phyloP scores from a whole-genome alignment of 2,329 filamentous ascomycete species.

The Fusarium lyarnte region DNA sequence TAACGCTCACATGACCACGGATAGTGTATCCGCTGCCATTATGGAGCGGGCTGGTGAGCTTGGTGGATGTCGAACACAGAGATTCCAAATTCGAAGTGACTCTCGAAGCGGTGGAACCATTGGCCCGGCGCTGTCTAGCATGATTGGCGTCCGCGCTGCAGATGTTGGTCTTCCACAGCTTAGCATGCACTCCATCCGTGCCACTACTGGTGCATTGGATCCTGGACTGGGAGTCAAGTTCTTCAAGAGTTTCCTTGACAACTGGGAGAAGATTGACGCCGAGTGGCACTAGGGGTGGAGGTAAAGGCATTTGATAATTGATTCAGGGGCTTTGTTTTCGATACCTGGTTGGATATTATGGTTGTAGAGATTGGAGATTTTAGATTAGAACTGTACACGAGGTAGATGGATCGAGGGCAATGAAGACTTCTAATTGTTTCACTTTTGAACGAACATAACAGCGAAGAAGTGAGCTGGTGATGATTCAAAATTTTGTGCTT shows the following conservation, averaged over 20 bases:
- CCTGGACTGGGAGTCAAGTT: conserved; percentile 88
- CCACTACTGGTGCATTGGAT: conserved; percentile 85
- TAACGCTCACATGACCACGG: conserved; percentile 97
- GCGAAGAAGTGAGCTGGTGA: neutral
- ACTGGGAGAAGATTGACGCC: conserved; percentile 83
- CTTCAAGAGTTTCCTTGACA: conserved; percentile 89
- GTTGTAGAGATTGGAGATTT: conserved; percentile 1
- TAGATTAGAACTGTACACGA: conserved; percentile 4
- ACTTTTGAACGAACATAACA: neutral
- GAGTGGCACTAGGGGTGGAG: conserved; percentile 68
- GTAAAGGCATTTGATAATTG: conserved; percentile 11
- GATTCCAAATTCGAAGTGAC: conserved; percentile 97
- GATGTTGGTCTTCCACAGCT: conserved; percentile 92
- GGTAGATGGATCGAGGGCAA: conserved; percentile 5
- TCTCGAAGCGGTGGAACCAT: conserved; percentile 89
- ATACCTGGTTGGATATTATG: conserved; percentile 20
- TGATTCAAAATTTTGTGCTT: no score
- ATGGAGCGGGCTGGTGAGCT: conserved; percentile 82
- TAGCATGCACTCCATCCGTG: conserved; percentile 93
- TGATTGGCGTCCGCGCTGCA: conserved; percentile 82
- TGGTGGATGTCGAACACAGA: conserved; percentile 76
- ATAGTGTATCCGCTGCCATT: conserved; percentile 84
- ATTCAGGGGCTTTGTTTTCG: neutral
- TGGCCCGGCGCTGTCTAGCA: conserved; percentile 86
- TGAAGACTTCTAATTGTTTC: neutral